These are phyloP conservation scores for Bidens hawaiensis DNA, from an alignment of 140 eudicot species.

Conservation along the genomic window DNA sequence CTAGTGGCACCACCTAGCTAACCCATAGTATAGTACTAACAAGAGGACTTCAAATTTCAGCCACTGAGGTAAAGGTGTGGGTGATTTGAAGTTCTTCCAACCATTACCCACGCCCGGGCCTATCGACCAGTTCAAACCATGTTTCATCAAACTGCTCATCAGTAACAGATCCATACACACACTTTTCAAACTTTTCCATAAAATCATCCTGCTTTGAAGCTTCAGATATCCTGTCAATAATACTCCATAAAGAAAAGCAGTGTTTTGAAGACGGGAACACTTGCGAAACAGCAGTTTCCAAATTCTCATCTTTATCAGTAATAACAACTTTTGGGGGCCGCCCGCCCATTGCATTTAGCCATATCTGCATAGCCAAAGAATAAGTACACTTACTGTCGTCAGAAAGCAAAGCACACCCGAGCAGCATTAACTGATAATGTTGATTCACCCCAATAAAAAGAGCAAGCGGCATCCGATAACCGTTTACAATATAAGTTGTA, in stretches of 20 bases:
- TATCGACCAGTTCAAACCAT: conserved; percentile 52
- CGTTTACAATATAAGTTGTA: conserved; percentile 56
- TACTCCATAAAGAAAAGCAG: conserved; percentile 60
- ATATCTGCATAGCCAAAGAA: no score
- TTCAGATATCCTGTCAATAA: conserved; percentile 62
- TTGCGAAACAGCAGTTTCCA: conserved; percentile 47
- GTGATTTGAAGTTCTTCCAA: no score
- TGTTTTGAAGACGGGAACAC: no score
- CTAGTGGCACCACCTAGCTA: no score
- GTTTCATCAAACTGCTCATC: conserved; percentile 68
- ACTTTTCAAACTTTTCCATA: no score
- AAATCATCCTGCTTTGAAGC: conserved; percentile 54
- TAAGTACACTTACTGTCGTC: no score
- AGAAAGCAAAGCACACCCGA: no score
- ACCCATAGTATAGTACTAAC: no score
- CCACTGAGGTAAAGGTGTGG: no score
- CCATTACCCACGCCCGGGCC: no score
- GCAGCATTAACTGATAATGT: conserved; percentile 85
- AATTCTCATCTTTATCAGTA: conserved; percentile 57
- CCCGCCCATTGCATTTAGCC: conserved; percentile 67
- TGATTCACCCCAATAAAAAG: conserved; percentile 81
- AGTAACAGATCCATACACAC: conserved; percentile 57
- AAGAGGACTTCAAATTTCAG: no score
- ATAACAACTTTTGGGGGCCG: conserved; percentile 54
- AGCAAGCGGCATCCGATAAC: conserved; percentile 70